These are phyloP conservation scores for Aquilaria sinensis DNA, from an alignment of 345 rosid genomes.

Conservation along the genomic window DNA sequence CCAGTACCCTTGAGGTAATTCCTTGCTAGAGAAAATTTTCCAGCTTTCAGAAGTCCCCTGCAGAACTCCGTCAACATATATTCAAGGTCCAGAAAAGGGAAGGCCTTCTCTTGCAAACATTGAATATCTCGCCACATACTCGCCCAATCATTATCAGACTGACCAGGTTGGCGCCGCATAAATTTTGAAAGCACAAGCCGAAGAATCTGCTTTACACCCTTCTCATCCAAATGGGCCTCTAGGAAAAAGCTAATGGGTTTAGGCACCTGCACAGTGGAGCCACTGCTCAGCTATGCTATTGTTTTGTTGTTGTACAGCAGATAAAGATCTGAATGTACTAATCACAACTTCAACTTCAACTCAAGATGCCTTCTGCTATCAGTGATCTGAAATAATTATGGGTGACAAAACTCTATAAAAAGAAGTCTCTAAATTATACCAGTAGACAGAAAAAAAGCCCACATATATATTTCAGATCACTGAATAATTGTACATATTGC, in stretches of 20 bases:
- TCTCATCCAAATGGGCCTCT: slow-evolving; percentile 77
- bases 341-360: too few species aligned
- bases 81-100: slow-evolving; percentile 84
- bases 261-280: slow-evolving; percentile 56
- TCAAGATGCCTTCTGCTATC: too few species aligned
- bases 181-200: slow-evolving; percentile 94
- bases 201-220: slow-evolving; percentile 82
- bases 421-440: too few species aligned
- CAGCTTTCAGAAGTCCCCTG: slow-evolving; percentile 94
- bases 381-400: too few species aligned
- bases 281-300: not conserved
- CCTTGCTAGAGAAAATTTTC: slow-evolving; percentile 94
- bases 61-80: slow-evolving; percentile 87
- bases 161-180: slow-evolving; percentile 72
- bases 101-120: slow-evolving; percentile 75
- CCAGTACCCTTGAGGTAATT: slow-evolving; percentile 90
- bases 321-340: too few species aligned
- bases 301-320: too few species aligned
- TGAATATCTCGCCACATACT: slow-evolving; percentile 97
- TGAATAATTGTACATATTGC: too few species aligned
- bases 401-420: too few species aligned
- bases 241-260: slow-evolving; percentile 72
- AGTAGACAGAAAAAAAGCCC: too few species aligned
- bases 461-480: too few species aligned
- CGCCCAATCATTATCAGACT: slow-evolving; percentile 97